Evolutionary conservation across 1,284 basidiomycete genomes (phyloP).

Genomic region (Retiboletus flavoniger): DNA sequence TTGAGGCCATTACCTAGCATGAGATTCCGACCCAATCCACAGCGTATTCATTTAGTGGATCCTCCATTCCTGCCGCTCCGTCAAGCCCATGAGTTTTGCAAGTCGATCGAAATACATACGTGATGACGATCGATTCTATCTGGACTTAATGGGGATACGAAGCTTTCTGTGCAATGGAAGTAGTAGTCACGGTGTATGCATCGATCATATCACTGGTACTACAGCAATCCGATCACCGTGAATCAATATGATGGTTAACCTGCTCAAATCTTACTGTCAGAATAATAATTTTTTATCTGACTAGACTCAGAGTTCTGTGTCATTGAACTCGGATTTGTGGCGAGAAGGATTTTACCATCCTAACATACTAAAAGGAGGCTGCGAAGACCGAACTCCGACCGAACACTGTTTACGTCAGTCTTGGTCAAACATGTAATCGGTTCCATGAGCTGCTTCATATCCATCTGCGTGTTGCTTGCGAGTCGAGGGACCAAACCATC

Average conservation of each 20-base stretch:
- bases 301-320: neutral
- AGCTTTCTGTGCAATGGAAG: slow-evolving; percentile 22
- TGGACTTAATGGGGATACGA: slow-evolving; percentile 9
- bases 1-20: neutral
- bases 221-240: slow-evolving; percentile 4
- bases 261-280: neutral
- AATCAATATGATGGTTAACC: neutral
- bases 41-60: neutral
- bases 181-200: neutral
- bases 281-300: neutral
- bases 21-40: neutral
- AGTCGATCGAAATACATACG: neutral
- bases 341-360: slow-evolving; percentile 1
- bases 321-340: neutral
- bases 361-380: neutral
- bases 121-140: neutral
- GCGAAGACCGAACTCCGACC: neutral
- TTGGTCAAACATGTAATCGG: slow-evolving; percentile 24
- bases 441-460: slow-evolving; percentile 4
- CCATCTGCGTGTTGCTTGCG: neutral
- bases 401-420: slow-evolving; percentile 16
- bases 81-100: neutral
- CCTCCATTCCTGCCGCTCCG: neutral
- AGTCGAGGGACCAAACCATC: neutral
- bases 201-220: neutral